Base-by-base conservation (phyloP, 2,329 filamentous ascomycete genomes). In the Microsporum audouinii region DNA sequence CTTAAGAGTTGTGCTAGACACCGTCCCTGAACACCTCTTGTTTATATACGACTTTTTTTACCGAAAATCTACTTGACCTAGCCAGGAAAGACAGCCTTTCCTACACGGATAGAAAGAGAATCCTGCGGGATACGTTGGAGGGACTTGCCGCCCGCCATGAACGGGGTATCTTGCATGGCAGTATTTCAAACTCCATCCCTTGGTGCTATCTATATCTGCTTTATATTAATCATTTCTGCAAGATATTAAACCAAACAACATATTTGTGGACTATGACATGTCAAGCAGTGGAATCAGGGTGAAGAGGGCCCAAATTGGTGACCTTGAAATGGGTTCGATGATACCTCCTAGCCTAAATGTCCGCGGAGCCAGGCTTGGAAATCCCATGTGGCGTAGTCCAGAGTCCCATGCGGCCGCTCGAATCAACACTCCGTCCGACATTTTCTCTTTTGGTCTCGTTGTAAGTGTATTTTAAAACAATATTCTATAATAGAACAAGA, bases 171-270 rank as follows among this genome's bases (percentile, higher is more conserved):
- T 17, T 63, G 27, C 61, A 63, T 39, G 56, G 53, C n/a, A 55
- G 61, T 63, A 36, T 33, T 38, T 27, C 17, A 3, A 49, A 43
- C 31, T n/a, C n/a, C 14, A 27, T 23, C 29, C n/a, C 17, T 43
- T 27, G 12, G 31, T 39, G 10, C n/a, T 53, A 29, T 31, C 17
- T 51, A 4, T 5, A 33, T 41, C n/a, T 47, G n/a, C 31, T 43
- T 43, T 17, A n/a, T 43, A 43, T 43, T 43, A 43, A 43, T 51
- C 31, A 7, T n/a, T 17, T 55, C 29, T 43, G 8, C 17, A 27
- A 63, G 60, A 60, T n/a, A 63, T 63, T 49, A 63, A 61, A 53
- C 62, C 59, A 14, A 61, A 60, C 45, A 61, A 59, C 34, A 57
- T 63, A 56, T 61, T 61, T 57, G 49, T 63, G 12, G 60, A 60